Evolutionary conservation across 441 rosid species (phyloP).

Genomic region (Erodium moschatum): DNA sequence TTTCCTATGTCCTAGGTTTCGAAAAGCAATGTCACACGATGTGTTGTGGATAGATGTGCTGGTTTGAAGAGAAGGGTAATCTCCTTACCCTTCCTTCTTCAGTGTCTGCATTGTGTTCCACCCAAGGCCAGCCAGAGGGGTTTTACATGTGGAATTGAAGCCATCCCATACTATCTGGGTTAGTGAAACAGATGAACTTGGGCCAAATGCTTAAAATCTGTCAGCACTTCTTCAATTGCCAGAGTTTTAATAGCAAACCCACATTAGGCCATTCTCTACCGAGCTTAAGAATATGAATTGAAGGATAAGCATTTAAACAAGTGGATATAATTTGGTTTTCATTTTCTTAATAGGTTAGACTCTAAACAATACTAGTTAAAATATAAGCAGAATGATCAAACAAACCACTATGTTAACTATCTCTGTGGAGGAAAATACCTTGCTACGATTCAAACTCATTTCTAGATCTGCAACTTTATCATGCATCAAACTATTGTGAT

Average conservation of each 20-base stretch:
- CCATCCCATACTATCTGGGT: not conserved
- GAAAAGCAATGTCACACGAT: too few species aligned
- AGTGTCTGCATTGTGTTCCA: too few species aligned
- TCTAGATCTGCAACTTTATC: constrained; percentile 47
- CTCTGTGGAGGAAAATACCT: constrained; percentile 41
- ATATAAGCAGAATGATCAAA: constrained; percentile 1
- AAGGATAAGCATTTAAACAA: not conserved
- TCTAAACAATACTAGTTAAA: not conserved
- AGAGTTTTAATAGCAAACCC: constrained; percentile 11
- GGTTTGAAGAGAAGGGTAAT: too few species aligned
- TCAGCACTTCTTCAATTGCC: not conserved
- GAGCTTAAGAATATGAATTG: not conserved
- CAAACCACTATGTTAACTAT: constrained; percentile 1
- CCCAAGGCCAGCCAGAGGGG: not conserved
- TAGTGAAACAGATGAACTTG: not conserved
- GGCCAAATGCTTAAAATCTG: too few species aligned
- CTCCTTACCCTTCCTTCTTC: too few species aligned
- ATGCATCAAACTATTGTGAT: constrained; percentile 39
- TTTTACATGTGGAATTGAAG: not conserved
- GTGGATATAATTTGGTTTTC: not conserved
- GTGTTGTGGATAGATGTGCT: too few species aligned
- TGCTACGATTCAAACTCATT: constrained; percentile 39
- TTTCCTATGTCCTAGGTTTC: too few species aligned
- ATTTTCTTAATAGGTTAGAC: not conserved
- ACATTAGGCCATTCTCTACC: constrained; percentile 2